Percentiles rank a stretch among this genome's conserved stretches.
These are phyloP conservation scores for Steccherinum ochraceum DNA, from an alignment of 768 basidiomycete species.

Conservation along the genomic window DNA sequence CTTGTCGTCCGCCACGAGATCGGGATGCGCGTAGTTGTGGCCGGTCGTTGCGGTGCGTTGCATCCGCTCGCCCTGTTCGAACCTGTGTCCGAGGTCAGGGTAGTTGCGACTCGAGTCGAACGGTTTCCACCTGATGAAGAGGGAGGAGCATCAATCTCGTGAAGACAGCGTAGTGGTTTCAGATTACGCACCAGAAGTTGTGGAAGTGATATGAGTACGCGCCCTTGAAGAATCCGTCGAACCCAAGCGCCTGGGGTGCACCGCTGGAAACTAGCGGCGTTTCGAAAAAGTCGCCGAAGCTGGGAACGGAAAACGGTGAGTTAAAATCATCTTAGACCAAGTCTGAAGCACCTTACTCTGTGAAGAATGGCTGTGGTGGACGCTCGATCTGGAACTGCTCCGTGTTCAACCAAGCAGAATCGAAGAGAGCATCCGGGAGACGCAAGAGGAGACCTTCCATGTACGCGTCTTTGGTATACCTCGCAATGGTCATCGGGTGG, in stretches of 20 bases:
- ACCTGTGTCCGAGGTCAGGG: slow-evolving; percentile 85
- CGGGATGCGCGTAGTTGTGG: slow-evolving; percentile 28
- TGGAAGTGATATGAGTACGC: slow-evolving; percentile 97
- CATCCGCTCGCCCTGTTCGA: slow-evolving; percentile 66
- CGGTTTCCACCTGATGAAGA: slow-evolving; percentile 94
- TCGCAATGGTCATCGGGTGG: slow-evolving; percentile 92
- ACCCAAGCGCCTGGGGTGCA: slow-evolving; percentile 81
- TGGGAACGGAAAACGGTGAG: slow-evolving; percentile 29
- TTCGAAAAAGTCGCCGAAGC: slow-evolving; percentile 87
- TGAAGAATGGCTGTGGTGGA: slow-evolving; percentile 93
- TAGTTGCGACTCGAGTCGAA: slow-evolving; percentile 92
- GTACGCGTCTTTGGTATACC: slow-evolving; percentile 85
- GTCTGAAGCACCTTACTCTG: slow-evolving; percentile 44
- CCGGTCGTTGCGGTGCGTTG: slow-evolving; percentile 40
- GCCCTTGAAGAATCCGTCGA: slow-evolving; percentile 94
- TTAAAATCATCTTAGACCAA: slow-evolving; percentile 3
- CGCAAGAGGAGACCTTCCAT: slow-evolving; percentile 79
- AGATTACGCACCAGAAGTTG: slow-evolving; percentile 68
- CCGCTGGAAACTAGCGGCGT: slow-evolving; percentile 69
- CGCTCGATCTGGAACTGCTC: slow-evolving; percentile 88
- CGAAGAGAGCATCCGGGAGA: slow-evolving; percentile 92
- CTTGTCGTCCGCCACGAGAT: slow-evolving; percentile 53
- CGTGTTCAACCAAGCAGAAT: slow-evolving; percentile 94
- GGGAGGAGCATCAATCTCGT: too few relatives aligned
- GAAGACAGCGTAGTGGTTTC: background rate